Conservation (phyloP, 148 eudicot genomes). For the Arctostaphylos glauca region DNA sequence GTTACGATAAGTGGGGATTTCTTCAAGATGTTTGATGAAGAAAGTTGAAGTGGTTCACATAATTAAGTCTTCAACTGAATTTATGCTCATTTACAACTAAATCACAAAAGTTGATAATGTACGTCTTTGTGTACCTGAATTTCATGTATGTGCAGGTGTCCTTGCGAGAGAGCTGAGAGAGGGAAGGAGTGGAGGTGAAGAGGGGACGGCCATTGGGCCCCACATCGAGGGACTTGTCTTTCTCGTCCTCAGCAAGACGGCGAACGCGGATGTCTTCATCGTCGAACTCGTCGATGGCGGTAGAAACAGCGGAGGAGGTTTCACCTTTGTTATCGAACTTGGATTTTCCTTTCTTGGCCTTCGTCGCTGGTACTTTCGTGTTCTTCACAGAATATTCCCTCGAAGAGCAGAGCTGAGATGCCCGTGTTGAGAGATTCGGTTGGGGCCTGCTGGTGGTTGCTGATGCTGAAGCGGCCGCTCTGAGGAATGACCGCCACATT, state of each 20-base stretch:
- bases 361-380: slow-evolving; percentile 26
- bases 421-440: not conserved
- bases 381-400: slow-evolving; percentile 40
- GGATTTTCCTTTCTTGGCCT: slow-evolving; percentile 31
- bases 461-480: slow-evolving; percentile 32
- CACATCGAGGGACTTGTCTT: slow-evolving; percentile 65
- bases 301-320: slow-evolving; percentile 25
- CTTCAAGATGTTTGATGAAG: not conserved
- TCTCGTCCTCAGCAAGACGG: slow-evolving; percentile 60
- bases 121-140: slow-evolving; percentile 40
- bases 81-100: not conserved
- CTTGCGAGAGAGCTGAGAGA: slow-evolving; percentile 49
- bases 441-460: slow-evolving; percentile 18
- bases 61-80: not conserved
- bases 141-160: slow-evolving; percentile 62
- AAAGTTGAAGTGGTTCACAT: not conserved
- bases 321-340: slow-evolving; percentile 26
- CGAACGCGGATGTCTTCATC: slow-evolving; percentile 38
- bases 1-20: not conserved
- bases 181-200: slow-evolving; percentile 46
- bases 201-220: slow-evolving; percentile 75
- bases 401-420: slow-evolving; percentile 21
- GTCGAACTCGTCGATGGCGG: slow-evolving; percentile 27
- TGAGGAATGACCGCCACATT: slow-evolving; percentile 62
- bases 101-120: not conserved